Evolutionary conservation across 2,329 filamentous ascomycete genomes (phyloP), one percentile per base, ranked within the genome.

Genomic region (Orbilia brochopaga): DNA sequence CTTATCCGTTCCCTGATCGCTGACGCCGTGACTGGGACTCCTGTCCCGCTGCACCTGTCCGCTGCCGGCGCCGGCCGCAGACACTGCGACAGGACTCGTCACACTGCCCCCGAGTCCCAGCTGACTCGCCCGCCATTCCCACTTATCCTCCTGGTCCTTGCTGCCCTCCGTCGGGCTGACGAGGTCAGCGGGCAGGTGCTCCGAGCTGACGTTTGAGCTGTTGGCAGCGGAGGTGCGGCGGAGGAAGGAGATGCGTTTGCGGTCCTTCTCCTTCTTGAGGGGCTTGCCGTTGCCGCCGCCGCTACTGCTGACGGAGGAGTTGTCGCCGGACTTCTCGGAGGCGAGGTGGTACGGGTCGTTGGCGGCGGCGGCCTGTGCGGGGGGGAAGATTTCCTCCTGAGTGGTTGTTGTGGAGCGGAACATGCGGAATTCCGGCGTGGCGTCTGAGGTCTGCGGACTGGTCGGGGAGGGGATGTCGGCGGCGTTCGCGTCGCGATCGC

Each of bases 401-500:
- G 88, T 87, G 74, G 87, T 81, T 0, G 92, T 96, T 78, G 96
- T 93, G 74, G 90, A 89, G 73, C 92, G 88, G 77, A 94, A 67
- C 63, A 73, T 73, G 60, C 67, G 67, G 44, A 72, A 72, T 60
- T 65, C 67, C 5, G 66, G 60, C 15, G 48, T 15, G 60, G 58
- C 21, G 54, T 42, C 21, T 23, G n/a, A 11, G 52, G 57, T 13
- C 35, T 37, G 17, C 30, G 27, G 7, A 13, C 21, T 17, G 40
- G 21, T 23, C 13, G 27, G 13, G 24, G 2, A 10, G 42, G 15
- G 27, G 42, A 35, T 11, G 32, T 30, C 13, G 23, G 37, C 32
- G 48, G n/a, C 30, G 48, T 54, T 32, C 21, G 48, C 23, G 19
- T 59, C 58, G 21, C 19, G 51, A 27, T 51, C 66, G 42, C 59